Evolutionary conservation across 73 alveolate genomes (phyloP).

Genomic region (Blepharisma japonicum): DNA sequence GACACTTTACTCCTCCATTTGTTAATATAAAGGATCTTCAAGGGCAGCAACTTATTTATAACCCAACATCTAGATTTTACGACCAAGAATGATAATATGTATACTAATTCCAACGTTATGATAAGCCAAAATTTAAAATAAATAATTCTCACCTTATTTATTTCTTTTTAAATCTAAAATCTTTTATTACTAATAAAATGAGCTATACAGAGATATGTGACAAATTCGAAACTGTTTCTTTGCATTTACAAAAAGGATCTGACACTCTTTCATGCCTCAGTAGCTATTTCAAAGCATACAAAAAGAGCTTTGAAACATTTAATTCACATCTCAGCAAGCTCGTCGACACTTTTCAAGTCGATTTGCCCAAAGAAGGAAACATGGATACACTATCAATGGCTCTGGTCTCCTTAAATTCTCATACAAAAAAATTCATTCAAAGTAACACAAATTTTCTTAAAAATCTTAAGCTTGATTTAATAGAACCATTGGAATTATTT

Average conservation of each 20-base stretch:
- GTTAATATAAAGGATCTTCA: too few species aligned
- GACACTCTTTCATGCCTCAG: not conserved
- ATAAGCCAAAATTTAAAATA: too few species aligned
- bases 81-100: too few species aligned
- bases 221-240: constrained; percentile 5
- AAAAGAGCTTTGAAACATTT: not conserved
- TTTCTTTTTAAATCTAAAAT: too few species aligned
- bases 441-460: not conserved
- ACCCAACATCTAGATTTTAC: too few species aligned
- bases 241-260: not conserved
- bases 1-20: too few species aligned
- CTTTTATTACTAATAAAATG: not conserved
- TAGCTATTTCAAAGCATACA: not conserved
- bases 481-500: constrained; percentile 11
- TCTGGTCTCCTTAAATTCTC: not conserved
- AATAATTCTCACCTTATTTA: too few species aligned
- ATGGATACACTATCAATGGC: constrained; percentile 25
- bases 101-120: too few species aligned
- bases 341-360: not conserved
- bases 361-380: not conserved
- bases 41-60: too few species aligned
- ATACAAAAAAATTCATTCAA: not conserved
- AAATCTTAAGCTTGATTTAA: not conserved
- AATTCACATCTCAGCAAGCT: not conserved
- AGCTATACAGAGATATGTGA: constrained; percentile 23